Evolutionary conservation across 1,139 yeast species (phyloP), one percentile per base, ranked within the genome.

Genomic region (Lodderomyces jiufengensis): DNA sequence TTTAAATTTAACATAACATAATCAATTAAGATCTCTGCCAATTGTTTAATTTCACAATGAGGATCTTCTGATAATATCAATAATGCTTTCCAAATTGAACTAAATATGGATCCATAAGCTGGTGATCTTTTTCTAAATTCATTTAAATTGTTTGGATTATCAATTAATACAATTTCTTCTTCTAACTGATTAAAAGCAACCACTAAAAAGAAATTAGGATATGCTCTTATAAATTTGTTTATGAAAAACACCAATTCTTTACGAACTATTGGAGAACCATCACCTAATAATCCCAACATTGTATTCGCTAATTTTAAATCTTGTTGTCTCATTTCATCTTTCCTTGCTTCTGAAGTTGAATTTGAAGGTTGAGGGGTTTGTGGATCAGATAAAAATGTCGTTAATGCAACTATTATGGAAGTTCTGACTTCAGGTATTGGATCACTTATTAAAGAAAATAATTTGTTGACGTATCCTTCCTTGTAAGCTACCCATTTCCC

Each of bases 351-450:
- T 21, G 53, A 49, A 3, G 36, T 11, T 11, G 42, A 38, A 13
- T 42, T 39, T 14, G 23, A 6, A 11, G 34, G 18, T 9, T 28
- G 31, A 15, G 31, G 31, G 29, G 22, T 29, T 5, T 35, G 33
- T 11, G 45, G 42, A 24, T 45, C 48, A 2, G 46, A 34, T 26
- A 45, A 37, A 52, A 83, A 86, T 24, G 79, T 78, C 2, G 90
- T 78, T 33, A 92, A 61, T 0, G 95, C 86, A 32, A 81, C 66
- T 9, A 92, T 66, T 9, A 87, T 78, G 0, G 97, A 86, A 0
- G 96, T 83, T 42, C 98, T 70, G 0, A 92, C 95, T 57, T 92
- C 99, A 0, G 98, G 97, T 32, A 90, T 87, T 0, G 97, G 96
- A 55, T 92, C 97, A 43, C 75, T 77, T 23, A 88, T 66, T 33